Evolutionary conservation across 768 basidiomycete species (phyloP).

Genomic region (Leccinum subtestaceum): DNA sequence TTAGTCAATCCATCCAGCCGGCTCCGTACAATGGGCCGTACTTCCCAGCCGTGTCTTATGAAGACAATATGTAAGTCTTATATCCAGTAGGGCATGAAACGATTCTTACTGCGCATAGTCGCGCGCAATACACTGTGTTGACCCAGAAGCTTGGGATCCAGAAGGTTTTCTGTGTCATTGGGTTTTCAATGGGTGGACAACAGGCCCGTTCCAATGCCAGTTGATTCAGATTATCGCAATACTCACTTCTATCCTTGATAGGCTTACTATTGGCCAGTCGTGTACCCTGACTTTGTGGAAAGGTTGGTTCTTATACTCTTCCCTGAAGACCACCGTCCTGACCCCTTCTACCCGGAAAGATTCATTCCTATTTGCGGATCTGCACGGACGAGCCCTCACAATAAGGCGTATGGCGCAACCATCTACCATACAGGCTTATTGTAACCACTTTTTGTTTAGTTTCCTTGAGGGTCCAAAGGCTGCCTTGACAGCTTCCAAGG

Average conservation of each 20-base stretch:
- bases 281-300: constrained; percentile 56
- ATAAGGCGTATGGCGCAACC: constrained; percentile 44
- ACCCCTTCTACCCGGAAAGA: constrained; percentile 20
- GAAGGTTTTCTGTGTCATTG: constrained; percentile 32
- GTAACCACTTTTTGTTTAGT: constrained; percentile 31
- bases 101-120: constrained; percentile 32
- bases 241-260: constrained; percentile 15
- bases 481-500: constrained; percentile 50
- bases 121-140: constrained; percentile 56
- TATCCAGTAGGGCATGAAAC: not conserved
- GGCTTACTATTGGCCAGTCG: constrained; percentile 56
- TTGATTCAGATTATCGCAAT: not conserved
- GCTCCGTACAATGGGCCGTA: constrained; percentile 58
- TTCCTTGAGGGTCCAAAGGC: constrained; percentile 61
- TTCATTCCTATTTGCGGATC: constrained; percentile 47
- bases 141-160: constrained; percentile 28
- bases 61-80: constrained; percentile 50
- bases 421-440: not conserved
- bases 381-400: constrained; percentile 55
- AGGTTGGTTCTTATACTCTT: constrained; percentile 28
- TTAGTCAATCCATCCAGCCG: constrained; percentile 34
- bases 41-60: constrained; percentile 56
- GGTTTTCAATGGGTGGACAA: constrained; percentile 63
- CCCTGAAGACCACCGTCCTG: not conserved
- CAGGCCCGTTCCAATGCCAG: constrained; percentile 30